Conservation (phyloP, 2,329 filamentous ascomycete species). For the Paecilomyces dactylethromorphus region DNA sequence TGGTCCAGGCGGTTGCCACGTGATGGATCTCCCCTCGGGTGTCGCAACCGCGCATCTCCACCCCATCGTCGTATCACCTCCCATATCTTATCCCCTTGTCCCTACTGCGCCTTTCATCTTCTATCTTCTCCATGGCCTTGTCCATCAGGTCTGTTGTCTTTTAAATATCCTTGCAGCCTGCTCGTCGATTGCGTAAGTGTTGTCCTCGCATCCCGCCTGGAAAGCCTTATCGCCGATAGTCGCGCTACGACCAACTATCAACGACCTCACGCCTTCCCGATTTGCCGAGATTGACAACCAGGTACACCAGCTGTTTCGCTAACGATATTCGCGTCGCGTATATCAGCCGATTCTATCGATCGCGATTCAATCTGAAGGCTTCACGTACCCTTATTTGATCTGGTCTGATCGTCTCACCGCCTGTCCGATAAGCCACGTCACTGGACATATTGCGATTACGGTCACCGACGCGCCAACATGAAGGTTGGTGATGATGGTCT, state of each 20-base stretch:
- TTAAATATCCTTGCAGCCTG: slow-evolving; percentile 42
- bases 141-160: slow-evolving; percentile 19
- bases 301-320: neutral
- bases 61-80: slow-evolving; percentile 6
- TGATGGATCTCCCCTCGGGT: slow-evolving; percentile 21
- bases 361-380: neutral
- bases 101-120: slow-evolving; percentile 4
- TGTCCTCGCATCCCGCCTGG: slow-evolving; percentile 41
- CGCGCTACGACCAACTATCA: slow-evolving; percentile 23
- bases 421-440: neutral
- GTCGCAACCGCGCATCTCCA: slow-evolving; percentile 19
- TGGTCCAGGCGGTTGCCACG: slow-evolving; percentile 30
- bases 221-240: slow-evolving; percentile 39
- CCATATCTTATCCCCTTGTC: slow-evolving; percentile 7
- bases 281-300: neutral
- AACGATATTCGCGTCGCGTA: neutral
- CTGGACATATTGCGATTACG: neutral
- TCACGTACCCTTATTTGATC: neutral
- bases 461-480: slow-evolving; percentile 5
- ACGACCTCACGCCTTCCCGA: neutral
- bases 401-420: neutral
- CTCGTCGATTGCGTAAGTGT: slow-evolving; percentile 31
- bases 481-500: neutral
- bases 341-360: neutral
- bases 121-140: slow-evolving; percentile 11